phyloP scores from a whole-genome alignment of 208 protist species.

The Novymonas esmeraldas region DNA sequence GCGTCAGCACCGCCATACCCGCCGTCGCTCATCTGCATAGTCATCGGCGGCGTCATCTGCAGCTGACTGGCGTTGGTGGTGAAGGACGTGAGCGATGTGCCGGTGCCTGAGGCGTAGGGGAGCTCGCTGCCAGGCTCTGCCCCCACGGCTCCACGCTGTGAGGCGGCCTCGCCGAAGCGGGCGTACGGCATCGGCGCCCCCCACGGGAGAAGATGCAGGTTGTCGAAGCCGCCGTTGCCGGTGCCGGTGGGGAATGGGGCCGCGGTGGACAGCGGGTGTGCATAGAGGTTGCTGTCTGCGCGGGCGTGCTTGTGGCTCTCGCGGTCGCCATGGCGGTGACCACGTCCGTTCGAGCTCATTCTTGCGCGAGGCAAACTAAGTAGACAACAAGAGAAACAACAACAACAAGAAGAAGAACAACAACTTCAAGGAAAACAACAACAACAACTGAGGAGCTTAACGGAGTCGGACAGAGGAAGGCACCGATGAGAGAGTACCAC shows the following conservation, averaged over 20 bases:
- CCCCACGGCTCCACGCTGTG: not conserved
- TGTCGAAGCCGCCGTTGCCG: not conserved
- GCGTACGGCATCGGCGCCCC: not conserved
- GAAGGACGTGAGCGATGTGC: not conserved
- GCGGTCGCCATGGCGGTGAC: not conserved
- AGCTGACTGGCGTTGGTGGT: not conserved
- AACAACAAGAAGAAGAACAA: constrained; percentile 3
- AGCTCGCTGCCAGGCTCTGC: not conserved
- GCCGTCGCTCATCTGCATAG: not conserved
- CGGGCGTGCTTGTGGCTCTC: constrained; percentile 2
- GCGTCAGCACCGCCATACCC: no score
- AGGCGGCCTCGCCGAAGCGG: not conserved
- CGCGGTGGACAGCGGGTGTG: no score
- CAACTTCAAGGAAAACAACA: not conserved
- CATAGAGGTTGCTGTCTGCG: not conserved
- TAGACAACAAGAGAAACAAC: constrained; percentile 3
- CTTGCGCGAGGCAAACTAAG: not conserved
- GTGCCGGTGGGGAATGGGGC: no score
- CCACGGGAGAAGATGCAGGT: not conserved
- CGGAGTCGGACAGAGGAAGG: no score
- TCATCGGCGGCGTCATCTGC: not conserved
- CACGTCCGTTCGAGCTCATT: constrained; percentile 4
- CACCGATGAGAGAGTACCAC: no score
- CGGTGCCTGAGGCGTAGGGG: not conserved
- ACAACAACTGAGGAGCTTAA: not conserved